Base-by-base conservation (phyloP, 768 basidiomycete species). In the Suillus fuscotomentosus region DNA sequence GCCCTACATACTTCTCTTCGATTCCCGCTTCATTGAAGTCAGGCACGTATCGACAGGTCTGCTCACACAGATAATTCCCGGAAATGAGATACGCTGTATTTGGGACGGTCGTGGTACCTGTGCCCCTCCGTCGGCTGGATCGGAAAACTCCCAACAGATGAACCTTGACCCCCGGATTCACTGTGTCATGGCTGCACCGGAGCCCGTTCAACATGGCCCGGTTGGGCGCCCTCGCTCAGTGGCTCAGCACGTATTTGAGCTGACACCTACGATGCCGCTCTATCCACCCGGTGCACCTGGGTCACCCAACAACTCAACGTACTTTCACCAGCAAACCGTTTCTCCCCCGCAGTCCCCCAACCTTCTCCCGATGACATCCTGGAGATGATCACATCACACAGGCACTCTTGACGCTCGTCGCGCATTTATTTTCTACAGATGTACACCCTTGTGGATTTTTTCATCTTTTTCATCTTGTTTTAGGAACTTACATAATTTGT, bases 21-120 rank as follows among this genome's bases (percentile, higher is more conserved):
- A 96, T 73, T 83, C 87, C 10, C 89, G 91, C 3, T 96, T 97
- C 79, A 91, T 97, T 69, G 95, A 97, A 76, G 85, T 97, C 47
- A 87, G 95, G 27, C 90, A 95, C 73, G 84, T 94, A 67, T 85
- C 88, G 67, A 91, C 88, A 0, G 92, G 93, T 4, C 84, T 90
- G 0, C 84, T 94, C 5, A 86, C 86, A 2, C 93, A 95, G 73
- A 91, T 95, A 72, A 89, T 95, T 64, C 83, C 86, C 0, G 94
- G 94, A 2, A 84, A 84, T 62, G 92, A 95, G 67, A 82, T 96
- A 51, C 87, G 89, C 34, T 94, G 93, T 70, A 86, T 94, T 34
- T 97, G 94, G 91, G 95, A 98, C 72, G 96, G 93, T 14, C 88
- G 93, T 70, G 75, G 85, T 14, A 71, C 72, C 17, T 69, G 71